Evolutionary conservation across 192 early-diverging fungal species (phyloP), one percentile per base, ranked within the genome.

Genomic region (Haplosporangium gracile): DNA sequence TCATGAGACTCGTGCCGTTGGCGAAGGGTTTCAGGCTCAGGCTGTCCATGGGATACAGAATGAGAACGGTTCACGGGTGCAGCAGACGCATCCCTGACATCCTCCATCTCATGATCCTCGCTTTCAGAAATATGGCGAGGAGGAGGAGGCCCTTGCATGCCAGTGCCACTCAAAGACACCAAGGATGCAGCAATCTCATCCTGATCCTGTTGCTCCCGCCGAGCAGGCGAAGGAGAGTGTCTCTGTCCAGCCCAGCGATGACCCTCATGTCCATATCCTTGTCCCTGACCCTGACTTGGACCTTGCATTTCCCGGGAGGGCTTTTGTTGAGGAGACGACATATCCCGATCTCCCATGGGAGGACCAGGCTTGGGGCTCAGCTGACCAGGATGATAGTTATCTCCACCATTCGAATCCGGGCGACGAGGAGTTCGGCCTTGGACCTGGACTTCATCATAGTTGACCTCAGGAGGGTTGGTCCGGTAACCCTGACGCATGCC

Each of bases 21-120:
- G 29, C 11, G 60, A n/a, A 1, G 40, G 39, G 70, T 26, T 39
- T 42, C 36, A 26, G 36, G 5, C 24, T 71, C 70, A 71, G 22
- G 40, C 38, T 42, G 34, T 5, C 70, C 34, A 9, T 42, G 24
- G 7, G 26, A 16, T 2, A 15, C 72, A 24, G 34, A 15, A 24
- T 22, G 42, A 29, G 43, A 43, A 22, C n/a, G 45, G 5, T n/a
- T 40, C 7, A 34, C 65, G 5, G 49, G 49, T 51, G 49, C 49
- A 51, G 38, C 70, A 29, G 68, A 38, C 40, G 24, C 51, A 36
- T 57, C 26, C 22, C 42, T 38, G 11, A 51, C 70, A 29, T 77
- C 84, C 68, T 81, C 79, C 84, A 86, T 86, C 10, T 86, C 84
- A 47, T 86, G 80, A 38, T 86, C 84, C 38, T 86, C 84, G 29